phyloP scores from a whole-genome alignment of 306 rosid genomes.

The Astragalus glycyphyllos region DNA sequence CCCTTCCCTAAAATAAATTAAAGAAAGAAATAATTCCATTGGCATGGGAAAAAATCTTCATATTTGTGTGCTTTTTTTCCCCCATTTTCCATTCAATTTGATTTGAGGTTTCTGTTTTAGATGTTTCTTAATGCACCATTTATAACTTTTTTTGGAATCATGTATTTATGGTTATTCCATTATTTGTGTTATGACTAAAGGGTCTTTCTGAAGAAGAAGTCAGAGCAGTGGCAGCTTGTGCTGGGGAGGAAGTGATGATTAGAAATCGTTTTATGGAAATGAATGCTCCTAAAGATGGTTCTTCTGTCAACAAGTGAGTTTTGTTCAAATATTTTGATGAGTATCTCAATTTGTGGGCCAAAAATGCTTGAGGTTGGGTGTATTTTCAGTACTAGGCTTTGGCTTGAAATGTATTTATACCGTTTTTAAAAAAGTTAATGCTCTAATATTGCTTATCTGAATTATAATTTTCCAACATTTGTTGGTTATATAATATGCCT shows the following conservation, averaged over 20 bases:
- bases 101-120: conserved; percentile 23
- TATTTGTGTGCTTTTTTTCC: conserved; percentile 6
- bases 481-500: conserved; percentile 34
- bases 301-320: conserved; percentile 91
- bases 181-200: conserved; percentile 57
- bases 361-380: conserved; percentile 8
- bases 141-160: conserved; percentile 15
- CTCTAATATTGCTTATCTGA: conserved; percentile 20
- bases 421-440: background rate
- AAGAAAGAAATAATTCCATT: background rate
- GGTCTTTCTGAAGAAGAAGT: conserved; percentile 99
- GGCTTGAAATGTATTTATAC: conserved; percentile 24
- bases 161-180: conserved; percentile 34
- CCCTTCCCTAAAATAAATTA: background rate
- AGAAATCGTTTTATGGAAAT: conserved; percentile 90
- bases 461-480: conserved; percentile 20
- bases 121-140: conserved; percentile 9
- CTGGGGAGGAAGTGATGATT: conserved; percentile 97
- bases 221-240: conserved; percentile 92
- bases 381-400: background rate
- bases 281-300: conserved; percentile 92
- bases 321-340: conserved; percentile 12
- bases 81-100: background rate
- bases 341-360: conserved; percentile 25
- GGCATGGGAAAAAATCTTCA: background rate